Percentiles rank a stretch among this genome's conserved stretches.
Conservation (phyloP, 1,284 basidiomycete genomes). For the Agaricales sp. region DNA sequence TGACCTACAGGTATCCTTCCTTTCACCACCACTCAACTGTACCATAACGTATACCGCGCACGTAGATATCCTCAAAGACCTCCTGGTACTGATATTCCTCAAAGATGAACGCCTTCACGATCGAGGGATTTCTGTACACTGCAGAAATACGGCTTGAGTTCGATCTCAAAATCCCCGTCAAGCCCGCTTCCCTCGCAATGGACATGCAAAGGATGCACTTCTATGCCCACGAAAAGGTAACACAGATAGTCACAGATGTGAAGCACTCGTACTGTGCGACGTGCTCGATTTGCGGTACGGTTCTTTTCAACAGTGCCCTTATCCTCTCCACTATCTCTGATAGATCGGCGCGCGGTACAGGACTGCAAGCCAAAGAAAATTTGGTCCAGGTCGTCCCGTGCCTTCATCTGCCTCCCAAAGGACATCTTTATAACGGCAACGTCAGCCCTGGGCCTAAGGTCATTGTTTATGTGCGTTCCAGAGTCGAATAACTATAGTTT, state of each 20-base stretch:
- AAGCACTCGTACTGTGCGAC: not conserved
- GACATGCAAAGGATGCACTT: not conserved
- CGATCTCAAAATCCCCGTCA: not conserved
- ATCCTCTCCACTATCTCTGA: too few species aligned
- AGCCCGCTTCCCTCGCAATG: not conserved
- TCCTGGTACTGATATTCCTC: too few species aligned
- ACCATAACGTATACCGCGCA: too few species aligned
- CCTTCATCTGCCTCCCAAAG: not conserved
- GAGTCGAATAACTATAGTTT: too few species aligned
- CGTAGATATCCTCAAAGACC: too few species aligned
- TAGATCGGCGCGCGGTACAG: too few species aligned
- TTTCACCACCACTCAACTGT: too few species aligned
- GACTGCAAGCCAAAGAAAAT: too few species aligned
- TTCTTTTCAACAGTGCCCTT: too few species aligned
- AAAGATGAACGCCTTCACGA: too few species aligned
- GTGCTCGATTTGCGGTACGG: too few species aligned
- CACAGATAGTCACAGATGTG: not conserved
- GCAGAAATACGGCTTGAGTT: not conserved
- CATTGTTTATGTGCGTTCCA: not conserved
- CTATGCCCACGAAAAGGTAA: not conserved
- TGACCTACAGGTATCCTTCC: too few species aligned
- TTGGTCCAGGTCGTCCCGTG: not conserved
- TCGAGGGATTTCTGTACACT: not conserved
- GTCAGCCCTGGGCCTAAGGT: not conserved
- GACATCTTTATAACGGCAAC: not conserved